Base-by-base conservation (phyloP, 2,329 filamentous ascomycete genomes). In the Pestalotiopsis fici region DNA sequence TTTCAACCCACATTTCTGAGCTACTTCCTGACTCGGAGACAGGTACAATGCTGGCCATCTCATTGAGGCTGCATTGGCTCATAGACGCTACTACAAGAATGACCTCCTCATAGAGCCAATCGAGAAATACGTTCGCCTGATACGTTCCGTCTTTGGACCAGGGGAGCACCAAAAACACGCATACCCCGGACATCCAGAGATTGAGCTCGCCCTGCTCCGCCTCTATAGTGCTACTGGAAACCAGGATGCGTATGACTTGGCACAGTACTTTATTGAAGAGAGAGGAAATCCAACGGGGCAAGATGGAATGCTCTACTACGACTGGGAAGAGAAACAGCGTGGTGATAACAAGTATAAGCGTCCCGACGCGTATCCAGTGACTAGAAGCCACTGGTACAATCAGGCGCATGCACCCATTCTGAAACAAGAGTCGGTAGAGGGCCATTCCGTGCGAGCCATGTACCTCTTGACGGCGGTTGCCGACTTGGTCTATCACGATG, bases 21-120 rank as follows among this genome's bases (percentile, higher is more conserved):
- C 18, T 5, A 50, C n/a, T 3, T 13, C 27, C 28, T 31, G 4
- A 60, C 23, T 15, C 21, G 3, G 2, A 13, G 25, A 12, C 37
- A 86, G 85, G 68, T 89, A 89, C 72, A 89, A 89, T 69, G 84
- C 83, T 11, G 88, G 88, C 0, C 88, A 91, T 74, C 76, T 91
- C 12, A 88, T 90, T 60, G 88, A 90, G 75, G 88, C 83, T 0
- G 87, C 87, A 2, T 75, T 90, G 3, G 86, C 87, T 0, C 87
- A 90, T 68, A 75, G 81, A n/a, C 76, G 83, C 2, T 79, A 84
- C 55, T 88, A 86, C 72, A 77, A 81, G 35, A 88, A 87, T 68
- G 77, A 84, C 62, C 72, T 82, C 1, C 75, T 91, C 3, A 75
- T 90, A 5, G 80, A 82, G 12, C 84, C 86, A 0, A 82, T 90